Conservation (phyloP, 2,329 filamentous ascomycete genomes). For the Sarocladium oryzae region DNA sequence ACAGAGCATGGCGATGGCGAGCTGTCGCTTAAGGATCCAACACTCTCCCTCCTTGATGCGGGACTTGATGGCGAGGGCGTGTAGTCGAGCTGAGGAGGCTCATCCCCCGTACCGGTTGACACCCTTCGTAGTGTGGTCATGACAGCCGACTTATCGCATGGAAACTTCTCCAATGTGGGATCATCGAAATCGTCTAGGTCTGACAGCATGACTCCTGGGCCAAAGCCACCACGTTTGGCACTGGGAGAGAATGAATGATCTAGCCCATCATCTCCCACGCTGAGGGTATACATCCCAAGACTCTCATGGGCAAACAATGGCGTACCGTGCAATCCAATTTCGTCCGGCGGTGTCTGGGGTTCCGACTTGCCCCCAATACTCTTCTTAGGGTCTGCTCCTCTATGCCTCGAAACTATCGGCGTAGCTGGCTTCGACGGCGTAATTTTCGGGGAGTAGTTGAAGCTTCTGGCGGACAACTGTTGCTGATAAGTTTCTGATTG, state of each 20-base stretch:
- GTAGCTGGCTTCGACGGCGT: background rate
- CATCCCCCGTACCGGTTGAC: slow-evolving; percentile 35
- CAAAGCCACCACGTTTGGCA: background rate
- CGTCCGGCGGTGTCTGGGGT: background rate
- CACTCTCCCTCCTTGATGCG: slow-evolving; percentile 25
- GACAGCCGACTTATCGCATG: slow-evolving; percentile 37
- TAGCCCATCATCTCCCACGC: slow-evolving; percentile 21
- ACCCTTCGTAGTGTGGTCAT: slow-evolving; percentile 39
- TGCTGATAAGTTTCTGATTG: slow-evolving; percentile 12
- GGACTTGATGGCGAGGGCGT: slow-evolving; percentile 29
- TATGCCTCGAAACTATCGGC: background rate
- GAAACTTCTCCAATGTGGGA: slow-evolving; percentile 42
- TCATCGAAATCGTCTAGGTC: slow-evolving; percentile 43
- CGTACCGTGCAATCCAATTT: slow-evolving; percentile 12
- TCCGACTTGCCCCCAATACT: background rate
- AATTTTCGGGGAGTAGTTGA: slow-evolving; percentile 12
- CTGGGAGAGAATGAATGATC: slow-evolving; percentile 16
- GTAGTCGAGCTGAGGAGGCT: slow-evolving; percentile 30
- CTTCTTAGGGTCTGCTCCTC: background rate
- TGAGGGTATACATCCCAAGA: slow-evolving; percentile 32
- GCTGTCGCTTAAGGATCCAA: slow-evolving; percentile 32
- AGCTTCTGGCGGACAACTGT: slow-evolving; percentile 12
- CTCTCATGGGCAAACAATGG: slow-evolving; percentile 43
- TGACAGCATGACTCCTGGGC: background rate
- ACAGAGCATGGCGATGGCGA: slow-evolving; percentile 26